Evolutionary conservation across 768 basidiomycete genomes (phyloP).

Genomic region (Suillus subaureus): DNA sequence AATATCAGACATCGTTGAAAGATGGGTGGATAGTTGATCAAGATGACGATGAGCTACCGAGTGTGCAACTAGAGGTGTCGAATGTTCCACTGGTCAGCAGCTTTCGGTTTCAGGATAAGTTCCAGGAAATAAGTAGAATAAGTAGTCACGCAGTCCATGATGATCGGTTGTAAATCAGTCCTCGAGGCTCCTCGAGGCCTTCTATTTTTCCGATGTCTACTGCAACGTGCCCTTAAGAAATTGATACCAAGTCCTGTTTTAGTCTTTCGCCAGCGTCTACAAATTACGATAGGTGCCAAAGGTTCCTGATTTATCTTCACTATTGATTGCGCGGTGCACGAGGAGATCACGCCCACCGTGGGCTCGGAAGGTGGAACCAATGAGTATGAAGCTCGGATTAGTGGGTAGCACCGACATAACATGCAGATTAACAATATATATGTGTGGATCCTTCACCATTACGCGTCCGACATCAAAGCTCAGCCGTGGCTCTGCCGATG

Average conservation of each 20-base stretch:
- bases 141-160: constrained; percentile 3
- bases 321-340: neutral
- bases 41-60: neutral
- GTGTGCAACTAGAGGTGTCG: neutral
- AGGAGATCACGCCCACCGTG: neutral
- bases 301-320: neutral
- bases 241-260: neutral
- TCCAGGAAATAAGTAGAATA: constrained; percentile 6
- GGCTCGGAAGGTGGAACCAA: too few species aligned
- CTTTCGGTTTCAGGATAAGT: constrained; percentile 1
- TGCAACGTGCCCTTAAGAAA: constrained; percentile 1
- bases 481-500: constrained; percentile 36
- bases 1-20: constrained; percentile 28
- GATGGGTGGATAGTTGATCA: constrained; percentile 1
- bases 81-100: neutral
- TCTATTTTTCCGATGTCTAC: neutral
- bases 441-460: constrained; percentile 16
- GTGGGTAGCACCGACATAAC: constrained; percentile 13
- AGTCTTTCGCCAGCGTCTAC: neutral
- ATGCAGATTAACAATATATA: constrained; percentile 21
- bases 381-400: constrained; percentile 15
- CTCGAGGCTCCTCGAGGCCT: constrained; percentile 16
- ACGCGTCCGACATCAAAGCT: constrained; percentile 39
- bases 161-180: constrained; percentile 15
- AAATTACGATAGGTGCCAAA: neutral